Base-by-base conservation (phyloP, 768 basidiomycete species). In the Dictyophora rubrovolvata region DNA sequence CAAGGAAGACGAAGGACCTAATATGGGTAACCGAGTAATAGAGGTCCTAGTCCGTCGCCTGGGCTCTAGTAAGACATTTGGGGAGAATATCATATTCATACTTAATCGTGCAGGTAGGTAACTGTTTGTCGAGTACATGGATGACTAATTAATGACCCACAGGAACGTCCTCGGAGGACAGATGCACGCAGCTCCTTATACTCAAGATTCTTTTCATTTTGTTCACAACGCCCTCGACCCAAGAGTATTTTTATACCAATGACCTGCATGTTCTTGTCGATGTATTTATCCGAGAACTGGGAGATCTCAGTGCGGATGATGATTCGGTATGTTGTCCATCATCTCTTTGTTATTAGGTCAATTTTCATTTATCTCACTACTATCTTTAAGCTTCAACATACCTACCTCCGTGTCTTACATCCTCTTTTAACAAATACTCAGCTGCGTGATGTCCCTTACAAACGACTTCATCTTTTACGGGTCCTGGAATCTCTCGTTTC, bases 71-170 rank as follows among this genome's bases (percentile, higher is more conserved):
- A 90, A 89, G 75, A 96, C 96, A 0, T 96, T 99, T 67, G 93
- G 94, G 3, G 94, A 93, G 73, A 99, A 98, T 69, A 82, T 99
- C 79, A 97, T 99, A 59, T 99, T 97, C 71, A 99, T 99, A 89
- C 75, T 99, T 49, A 98, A 99, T 67, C 85, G 96, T 60, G 89
- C 94, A 49, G 80, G 93, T 94, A 67, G 65, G 89, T 77, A 12
- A 56, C 17, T 7, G 5, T 17, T 33, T 37, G 21, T n/a, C 9
- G 54, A 34, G 4, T 49, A 36, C 60, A 10, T 58, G 51, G 34
- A 18, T 18, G 9, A 20, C 42, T 16, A 49, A 46, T 4, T 22
- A 3, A n/a, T 46, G 50, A 33, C 20, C 34, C 47, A 1, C 62
- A 93, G 93, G 86, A 66, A 83, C 85, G 47, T 88, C 88, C 0